A percentile compares a stretch with the other conserved stretches of the same genome.
phyloP scores from a whole-genome alignment of 352 stramenopile species.

The Globisporangium rhizosaccharum region DNA sequence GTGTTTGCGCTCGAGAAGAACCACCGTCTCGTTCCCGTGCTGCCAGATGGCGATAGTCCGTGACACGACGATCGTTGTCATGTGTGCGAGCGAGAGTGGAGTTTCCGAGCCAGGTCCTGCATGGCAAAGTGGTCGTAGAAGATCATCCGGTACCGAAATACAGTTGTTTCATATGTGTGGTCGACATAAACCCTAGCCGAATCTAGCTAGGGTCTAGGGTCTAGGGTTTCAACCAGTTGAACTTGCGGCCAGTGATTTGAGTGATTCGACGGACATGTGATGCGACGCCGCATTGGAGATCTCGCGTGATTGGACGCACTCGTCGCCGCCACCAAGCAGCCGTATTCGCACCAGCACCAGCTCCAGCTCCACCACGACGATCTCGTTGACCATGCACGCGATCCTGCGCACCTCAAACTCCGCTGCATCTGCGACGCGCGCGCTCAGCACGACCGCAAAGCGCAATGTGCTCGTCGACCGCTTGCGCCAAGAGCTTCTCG shows the following conservation, averaged over 20 bases:
- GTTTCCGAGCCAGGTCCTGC: too few species aligned
- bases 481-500: slow-evolving; percentile 59
- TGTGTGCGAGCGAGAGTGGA: too few species aligned
- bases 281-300: too few species aligned
- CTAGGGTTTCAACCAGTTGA: too few species aligned
- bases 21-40: slow-evolving; percentile 49
- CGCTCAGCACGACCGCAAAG: slow-evolving; percentile 21
- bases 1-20: slow-evolving; percentile 73
- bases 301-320: too few species aligned
- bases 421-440: not conserved
- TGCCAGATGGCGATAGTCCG: not conserved
- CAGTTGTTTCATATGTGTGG: too few species aligned
- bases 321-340: not conserved
- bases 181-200: too few species aligned
- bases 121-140: too few species aligned
- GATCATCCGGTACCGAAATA: too few species aligned
- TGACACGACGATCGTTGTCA: not conserved
- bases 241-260: too few species aligned
- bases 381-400: not conserved
- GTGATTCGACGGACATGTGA: too few species aligned
- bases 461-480: slow-evolving; percentile 74
- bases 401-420: not conserved
- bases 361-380: not conserved
- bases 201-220: too few species aligned
- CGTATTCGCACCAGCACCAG: not conserved